phyloP scores from a whole-genome alignment of 1,284 basidiomycete species.

The Agroathelia rolfsii region DNA sequence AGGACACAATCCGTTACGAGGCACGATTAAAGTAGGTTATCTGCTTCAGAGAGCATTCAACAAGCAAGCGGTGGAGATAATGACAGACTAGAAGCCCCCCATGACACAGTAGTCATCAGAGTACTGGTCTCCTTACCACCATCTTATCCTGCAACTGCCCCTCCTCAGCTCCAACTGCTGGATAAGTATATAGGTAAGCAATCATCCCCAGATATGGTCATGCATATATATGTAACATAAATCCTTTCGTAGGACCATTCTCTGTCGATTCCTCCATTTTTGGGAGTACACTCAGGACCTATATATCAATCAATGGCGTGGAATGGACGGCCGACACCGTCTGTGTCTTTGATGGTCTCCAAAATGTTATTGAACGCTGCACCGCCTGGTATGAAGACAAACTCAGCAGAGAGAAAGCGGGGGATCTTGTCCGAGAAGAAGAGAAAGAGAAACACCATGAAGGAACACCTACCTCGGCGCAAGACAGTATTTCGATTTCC shows the following conservation, averaged over 20 bases:
- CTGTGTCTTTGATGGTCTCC: constrained; percentile 84
- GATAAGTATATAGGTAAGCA: constrained; percentile 83
- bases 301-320: constrained; percentile 66
- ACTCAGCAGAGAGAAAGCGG: constrained; percentile 44
- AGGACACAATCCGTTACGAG: constrained; percentile 53
- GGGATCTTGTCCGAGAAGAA: constrained; percentile 51
- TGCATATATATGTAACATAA: no score
- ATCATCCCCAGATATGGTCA: no score
- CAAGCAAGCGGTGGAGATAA: constrained; percentile 18
- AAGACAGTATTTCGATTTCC: no score
- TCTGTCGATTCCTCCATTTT: constrained; percentile 65
- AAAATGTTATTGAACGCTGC: constrained; percentile 63
- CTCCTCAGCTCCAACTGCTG: constrained; percentile 79
- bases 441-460: constrained; percentile 20
- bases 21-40: constrained; percentile 35
- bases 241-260: no score
- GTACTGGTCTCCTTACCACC: constrained; percentile 68
- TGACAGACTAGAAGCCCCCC: constrained; percentile 41
- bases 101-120: constrained; percentile 48
- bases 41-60: constrained; percentile 9
- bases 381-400: constrained; percentile 63
- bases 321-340: constrained; percentile 67
- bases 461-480: constrained; percentile 1
- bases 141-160: constrained; percentile 59
- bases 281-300: constrained; percentile 72